Conservation (phyloP, 2,329 filamentous ascomycete genomes). For the Aspergillus brasiliensis region DNA sequence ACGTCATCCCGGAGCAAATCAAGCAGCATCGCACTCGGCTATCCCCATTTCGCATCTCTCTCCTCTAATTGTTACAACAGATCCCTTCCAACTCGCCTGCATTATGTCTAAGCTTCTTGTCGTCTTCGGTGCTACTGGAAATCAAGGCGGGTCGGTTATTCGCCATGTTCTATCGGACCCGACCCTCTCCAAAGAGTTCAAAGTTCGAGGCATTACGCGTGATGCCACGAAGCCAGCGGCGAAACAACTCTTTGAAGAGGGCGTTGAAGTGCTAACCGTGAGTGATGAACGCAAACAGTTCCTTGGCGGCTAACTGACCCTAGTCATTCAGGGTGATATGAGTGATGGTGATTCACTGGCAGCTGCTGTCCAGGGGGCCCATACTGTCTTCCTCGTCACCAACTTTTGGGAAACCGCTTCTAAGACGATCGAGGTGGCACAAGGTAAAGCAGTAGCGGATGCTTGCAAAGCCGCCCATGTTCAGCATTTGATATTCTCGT, state of each 20-base stretch:
- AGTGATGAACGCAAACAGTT: too few species aligned
- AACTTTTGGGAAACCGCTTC: slow-evolving; percentile 39
- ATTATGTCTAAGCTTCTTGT: slow-evolving; percentile 31
- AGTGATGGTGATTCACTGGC: slow-evolving; percentile 42
- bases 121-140: slow-evolving; percentile 57
- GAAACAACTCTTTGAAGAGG: slow-evolving; percentile 29
- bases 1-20: too few species aligned
- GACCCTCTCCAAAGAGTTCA: slow-evolving; percentile 49
- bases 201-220: slow-evolving; percentile 55
- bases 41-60: too few species aligned
- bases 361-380: slow-evolving; percentile 46
- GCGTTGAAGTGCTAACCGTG: slow-evolving; percentile 41
- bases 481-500: slow-evolving; percentile 46
- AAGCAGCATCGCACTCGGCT: too few species aligned
- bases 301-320: too few species aligned
- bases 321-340: slow-evolving; percentile 49
- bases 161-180: slow-evolving; percentile 49
- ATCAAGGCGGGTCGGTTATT: slow-evolving; percentile 55
- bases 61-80: too few species aligned
- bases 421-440: slow-evolving; percentile 29
- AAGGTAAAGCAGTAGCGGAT: slow-evolving; percentile 44
- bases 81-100: too few species aligned
- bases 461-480: slow-evolving; percentile 39
- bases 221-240: slow-evolving; percentile 39
- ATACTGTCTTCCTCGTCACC: slow-evolving; percentile 55